Evolutionary conservation across 495 filamentous ascomycete species (phyloP).

Genomic region (Rhizodiscina lignyota): DNA sequence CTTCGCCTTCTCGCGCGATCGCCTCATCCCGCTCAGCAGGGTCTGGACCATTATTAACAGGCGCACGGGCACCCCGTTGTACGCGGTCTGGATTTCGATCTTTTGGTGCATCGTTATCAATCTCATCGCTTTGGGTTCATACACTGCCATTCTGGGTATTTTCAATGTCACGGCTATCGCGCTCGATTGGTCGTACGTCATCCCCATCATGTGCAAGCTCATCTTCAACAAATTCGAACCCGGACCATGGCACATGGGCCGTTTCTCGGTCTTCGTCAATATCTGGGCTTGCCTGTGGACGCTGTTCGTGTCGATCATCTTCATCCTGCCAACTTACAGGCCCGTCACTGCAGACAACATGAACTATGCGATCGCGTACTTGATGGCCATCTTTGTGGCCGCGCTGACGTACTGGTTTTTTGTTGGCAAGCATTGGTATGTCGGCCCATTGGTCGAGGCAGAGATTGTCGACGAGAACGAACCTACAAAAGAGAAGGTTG

Average conservation of each 20-base stretch:
- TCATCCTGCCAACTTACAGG: conserved; percentile 37
- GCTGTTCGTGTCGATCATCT: conserved; percentile 41
- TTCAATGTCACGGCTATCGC: conserved; percentile 49
- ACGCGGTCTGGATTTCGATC: conserved; percentile 43
- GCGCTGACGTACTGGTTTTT: conserved; percentile 34
- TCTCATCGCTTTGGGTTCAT: conserved; percentile 43
- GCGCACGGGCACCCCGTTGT: conserved; percentile 40
- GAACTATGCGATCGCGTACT: conserved; percentile 32
- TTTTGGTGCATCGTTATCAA: conserved; percentile 42
- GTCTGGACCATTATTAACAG: conserved; percentile 37
- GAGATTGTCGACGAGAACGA: conserved; percentile 17
- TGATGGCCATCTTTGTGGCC: conserved; percentile 29
- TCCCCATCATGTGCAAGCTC: conserved; percentile 46
- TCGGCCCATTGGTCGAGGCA: conserved; percentile 31
- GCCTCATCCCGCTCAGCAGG: conserved; percentile 35
- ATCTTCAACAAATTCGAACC: conserved; percentile 36
- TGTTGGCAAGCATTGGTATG: conserved; percentile 31
- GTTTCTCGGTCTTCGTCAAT: conserved; percentile 29
- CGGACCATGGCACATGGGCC: conserved; percentile 45
- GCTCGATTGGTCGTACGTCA: conserved; percentile 45
- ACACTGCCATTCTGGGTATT: conserved; percentile 41
- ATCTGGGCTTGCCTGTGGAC: conserved; percentile 41
- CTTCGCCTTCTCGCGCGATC: conserved; percentile 45
- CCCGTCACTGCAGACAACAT: conserved; percentile 33
- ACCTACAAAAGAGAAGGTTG: too few relatives aligned